phyloP scores from a whole-genome alignment of 208 protist genomes.

The Leptomonas pyrrhocoris region DNA sequence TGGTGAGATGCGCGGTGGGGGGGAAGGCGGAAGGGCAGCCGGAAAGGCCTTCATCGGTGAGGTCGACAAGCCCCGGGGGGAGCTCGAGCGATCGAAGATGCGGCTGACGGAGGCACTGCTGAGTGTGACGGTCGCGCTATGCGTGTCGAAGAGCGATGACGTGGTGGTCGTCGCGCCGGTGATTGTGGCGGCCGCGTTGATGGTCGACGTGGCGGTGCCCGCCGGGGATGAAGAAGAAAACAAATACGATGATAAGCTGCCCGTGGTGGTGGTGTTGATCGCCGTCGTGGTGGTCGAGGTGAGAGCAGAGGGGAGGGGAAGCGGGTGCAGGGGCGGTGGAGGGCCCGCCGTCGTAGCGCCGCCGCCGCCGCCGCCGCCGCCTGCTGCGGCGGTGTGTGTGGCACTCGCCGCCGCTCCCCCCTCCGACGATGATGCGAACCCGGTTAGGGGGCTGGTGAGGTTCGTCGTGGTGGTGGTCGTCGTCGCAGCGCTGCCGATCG shows the following conservation, averaged over 20 bases:
- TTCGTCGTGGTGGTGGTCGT: too few species aligned
- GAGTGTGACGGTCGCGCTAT: constrained; percentile 13
- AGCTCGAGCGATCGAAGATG: neutral
- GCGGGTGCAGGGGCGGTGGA: too few species aligned
- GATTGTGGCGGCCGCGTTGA: neutral
- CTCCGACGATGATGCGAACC: too few species aligned
- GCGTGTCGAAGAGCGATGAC: neutral
- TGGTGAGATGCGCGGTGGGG: too few species aligned
- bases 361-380: neutral
- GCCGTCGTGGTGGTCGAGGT: neutral
- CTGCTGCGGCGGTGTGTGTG: too few species aligned
- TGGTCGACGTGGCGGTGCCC: neutral
- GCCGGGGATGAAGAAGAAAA: neutral
- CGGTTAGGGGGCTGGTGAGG: neutral
- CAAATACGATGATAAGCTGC: neutral
- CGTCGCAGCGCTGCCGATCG: neutral
- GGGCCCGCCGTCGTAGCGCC: too few species aligned
- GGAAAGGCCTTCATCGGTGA: neutral
- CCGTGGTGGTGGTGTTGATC: neutral
- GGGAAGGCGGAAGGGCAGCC: neutral
- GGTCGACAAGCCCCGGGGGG: neutral
- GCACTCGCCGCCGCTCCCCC: too few species aligned
- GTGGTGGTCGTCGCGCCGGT: neutral
- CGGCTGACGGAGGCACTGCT: constrained; percentile 18
- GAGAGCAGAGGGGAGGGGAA: neutral